Evolutionary conservation across 1,284 basidiomycete genomes (phyloP), one percentile per base, ranked within the genome.

Genomic region (Cutaneotrichosporon arboriforme): DNA sequence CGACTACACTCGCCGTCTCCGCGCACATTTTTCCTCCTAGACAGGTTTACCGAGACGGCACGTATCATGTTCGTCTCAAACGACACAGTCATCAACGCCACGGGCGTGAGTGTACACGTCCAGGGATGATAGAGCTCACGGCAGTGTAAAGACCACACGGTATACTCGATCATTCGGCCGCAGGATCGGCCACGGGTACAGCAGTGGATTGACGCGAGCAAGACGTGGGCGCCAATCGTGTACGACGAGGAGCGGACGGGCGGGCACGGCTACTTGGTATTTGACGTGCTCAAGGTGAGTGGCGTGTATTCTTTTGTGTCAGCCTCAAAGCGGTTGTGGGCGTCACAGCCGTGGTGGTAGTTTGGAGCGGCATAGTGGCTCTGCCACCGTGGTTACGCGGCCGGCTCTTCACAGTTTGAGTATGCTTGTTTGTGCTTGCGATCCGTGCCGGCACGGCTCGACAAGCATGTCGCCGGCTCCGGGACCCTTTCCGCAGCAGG

Each of bases 31-130:
- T 67, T 66, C 60, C 60, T 72, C 20, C 37, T 73, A 2, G 67
- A 73, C 47, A 42, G 71, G 15, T 73, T 73, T 45, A 70, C 68
- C 1, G 64, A 69, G 38, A 62, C 65, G 12, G 57, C 55, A 13
- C 57, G 64, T 3, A 62, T 73, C 31, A 64, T 63, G 45, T 70
- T 65, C 50, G 62, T 62, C 34, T 67, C 63, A 34, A 73, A 73
- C 51, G 64, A 68, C n/a, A 49, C 69, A 7, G 58, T 72, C 23
- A 44, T 67, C 20, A 58, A 62, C 17, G 61, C 58, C 10, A 44
- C 47, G 13, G 51, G 46, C 9, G 68, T 67, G 50, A 59, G 64
- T 63, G 64, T 63, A 4, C 9, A 38, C 12, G 15, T 43, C 41
- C 14, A 15, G 18, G 14, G 26, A 20, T 14, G 7, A n/a, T n/a